Conservation (phyloP, 2,329 filamentous ascomycete genomes). For the Pseudonectria foliicola region DNA sequence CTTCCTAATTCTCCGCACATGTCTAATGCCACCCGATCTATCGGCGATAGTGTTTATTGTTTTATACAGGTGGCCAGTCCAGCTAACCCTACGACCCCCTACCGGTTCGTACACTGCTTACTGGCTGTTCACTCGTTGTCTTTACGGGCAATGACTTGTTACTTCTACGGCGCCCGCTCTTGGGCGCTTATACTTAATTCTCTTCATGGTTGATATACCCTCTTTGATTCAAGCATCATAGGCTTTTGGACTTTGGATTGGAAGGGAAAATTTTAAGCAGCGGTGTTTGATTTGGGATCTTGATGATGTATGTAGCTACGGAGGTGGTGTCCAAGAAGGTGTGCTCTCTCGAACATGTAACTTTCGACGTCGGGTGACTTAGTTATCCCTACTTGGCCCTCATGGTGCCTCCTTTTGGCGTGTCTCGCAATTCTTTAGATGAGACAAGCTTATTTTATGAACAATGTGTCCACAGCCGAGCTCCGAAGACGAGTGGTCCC, state of each 20-base stretch:
- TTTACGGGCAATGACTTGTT: conserved; percentile 2
- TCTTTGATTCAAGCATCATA: conserved; percentile 16
- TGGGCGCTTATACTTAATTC: conserved; percentile 21
- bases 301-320: conserved; percentile 21
- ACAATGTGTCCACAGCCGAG: no score
- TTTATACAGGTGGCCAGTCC: conserved; percentile 5
- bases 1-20: conserved; percentile 19
- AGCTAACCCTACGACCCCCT: not conserved
- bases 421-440: conserved; percentile 5
- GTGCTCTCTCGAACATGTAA: conserved; percentile 1
- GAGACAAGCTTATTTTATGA: no score
- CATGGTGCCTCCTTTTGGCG: conserved; percentile 4
- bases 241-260: conserved; percentile 11
- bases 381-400: conserved; percentile 7
- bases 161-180: conserved; percentile 5
- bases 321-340: conserved; percentile 7
- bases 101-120: not conserved
- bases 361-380: conserved; percentile 11
- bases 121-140: conserved; percentile 1
- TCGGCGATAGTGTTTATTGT: conserved; percentile 30
- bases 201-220: conserved; percentile 25
- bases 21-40: conserved; percentile 20
- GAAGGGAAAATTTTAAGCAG: conserved; percentile 11
- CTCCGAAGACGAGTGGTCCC: no score
- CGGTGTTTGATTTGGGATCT: conserved; percentile 13